Base-by-base conservation (phyloP, 116 monocot genomes). In the Zostera marina region DNA sequence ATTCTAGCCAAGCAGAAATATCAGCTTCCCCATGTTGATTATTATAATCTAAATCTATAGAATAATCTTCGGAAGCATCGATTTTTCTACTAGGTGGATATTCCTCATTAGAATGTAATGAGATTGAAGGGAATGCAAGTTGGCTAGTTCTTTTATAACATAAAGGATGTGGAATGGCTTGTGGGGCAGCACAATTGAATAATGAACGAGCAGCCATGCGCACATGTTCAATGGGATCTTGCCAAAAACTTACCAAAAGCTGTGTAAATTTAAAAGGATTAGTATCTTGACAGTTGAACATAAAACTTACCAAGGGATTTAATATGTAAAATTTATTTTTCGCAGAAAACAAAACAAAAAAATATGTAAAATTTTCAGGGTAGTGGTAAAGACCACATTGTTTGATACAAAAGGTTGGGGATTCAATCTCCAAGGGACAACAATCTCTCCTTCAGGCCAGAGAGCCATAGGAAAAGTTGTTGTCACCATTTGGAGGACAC, bases 151-250 rank as follows among this genome's bases (percentile, higher is more conserved):
- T 82, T 14, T 77, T 63, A 58, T 55, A 21, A 51, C 25, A 73
- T 51, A 98, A 72, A 57, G 81, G 61, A 59, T n/a, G 54, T 63
- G 98, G 98, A 75, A 86, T 68, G 52, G 83, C 80, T 54, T 86
- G 86, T 42, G 98, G 88, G 16, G 91, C 98, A 63, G 98, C 86
- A 79, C 98, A 98, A 62, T 98, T 90, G 55, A 98, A 98, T 63
- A 98, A 73, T 56, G 98, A 90, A 9, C 98, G 85, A 60, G 91
- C 86, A 72, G 98, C 98, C 98, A 98, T 98, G 41, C 91, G 77
- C 8, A 98, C 86, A 77, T 90, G 86, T 68, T 98, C 98, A 52
- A 79, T 90, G 40, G 84, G 70, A 72, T 98, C 81, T 80, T 98
- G 98, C 98, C 98, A 98, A 65, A 98, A 98, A 55, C 91, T 98